phyloP scores from a whole-genome alignment of 371 early-diverging fungal genomes.

The Rhizopus arrhizus region DNA sequence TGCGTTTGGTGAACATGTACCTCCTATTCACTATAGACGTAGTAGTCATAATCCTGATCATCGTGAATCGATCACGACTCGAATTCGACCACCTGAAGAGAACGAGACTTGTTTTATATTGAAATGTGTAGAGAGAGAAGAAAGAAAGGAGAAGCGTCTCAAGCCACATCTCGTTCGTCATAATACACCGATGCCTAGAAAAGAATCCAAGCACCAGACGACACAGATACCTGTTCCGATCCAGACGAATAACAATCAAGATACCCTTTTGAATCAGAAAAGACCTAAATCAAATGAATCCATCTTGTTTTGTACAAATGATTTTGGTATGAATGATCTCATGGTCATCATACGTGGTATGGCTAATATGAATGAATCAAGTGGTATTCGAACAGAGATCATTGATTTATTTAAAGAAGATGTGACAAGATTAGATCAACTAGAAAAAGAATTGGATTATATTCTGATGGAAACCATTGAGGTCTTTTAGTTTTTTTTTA shows the following conservation, averaged over 20 bases:
- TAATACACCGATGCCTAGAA: conserved; percentile 47
- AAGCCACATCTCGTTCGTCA: conserved; percentile 30
- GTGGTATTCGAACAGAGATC: conserved; percentile 39
- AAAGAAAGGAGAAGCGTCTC: not conserved
- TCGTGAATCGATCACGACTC: conserved; percentile 33
- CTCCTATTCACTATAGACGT: conserved; percentile 39
- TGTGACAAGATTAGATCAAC: conserved; percentile 40
- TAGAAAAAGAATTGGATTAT: conserved; percentile 49
- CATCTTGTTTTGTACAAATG: conserved; percentile 39
- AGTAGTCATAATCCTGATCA: conserved; percentile 37
- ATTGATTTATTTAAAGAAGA: conserved; percentile 40
- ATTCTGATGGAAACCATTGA: conserved; percentile 38
- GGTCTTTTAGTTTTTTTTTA: conserved; percentile 17
- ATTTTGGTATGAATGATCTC: conserved; percentile 55
- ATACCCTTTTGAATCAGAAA: no score
- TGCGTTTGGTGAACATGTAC: conserved; percentile 39
- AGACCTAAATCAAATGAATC: conserved; percentile 34
- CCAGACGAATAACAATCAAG: no score
- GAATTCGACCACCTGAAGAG: conserved; percentile 29
- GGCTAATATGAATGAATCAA: conserved; percentile 6
- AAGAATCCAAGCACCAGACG: conserved; percentile 7
- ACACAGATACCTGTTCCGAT: no score
- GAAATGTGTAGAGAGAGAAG: not conserved
- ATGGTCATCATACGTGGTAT: conserved; percentile 54
- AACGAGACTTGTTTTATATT: conserved; percentile 26